phyloP scores from a whole-genome alignment of 192 early-diverging fungal genomes.

The Diversispora eburnea region DNA sequence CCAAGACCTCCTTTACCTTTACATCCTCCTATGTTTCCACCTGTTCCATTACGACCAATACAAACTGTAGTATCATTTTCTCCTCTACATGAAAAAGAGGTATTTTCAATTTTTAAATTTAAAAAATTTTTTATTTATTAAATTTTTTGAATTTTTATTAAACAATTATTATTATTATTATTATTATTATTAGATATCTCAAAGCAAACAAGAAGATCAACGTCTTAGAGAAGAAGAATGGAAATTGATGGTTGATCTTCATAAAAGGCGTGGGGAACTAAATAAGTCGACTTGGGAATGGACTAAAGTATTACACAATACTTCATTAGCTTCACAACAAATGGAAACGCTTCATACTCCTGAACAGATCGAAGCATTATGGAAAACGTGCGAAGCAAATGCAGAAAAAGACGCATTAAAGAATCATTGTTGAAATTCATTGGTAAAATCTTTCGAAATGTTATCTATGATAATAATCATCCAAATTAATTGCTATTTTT shows the following conservation, averaged over 20 bases:
- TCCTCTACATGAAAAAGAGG: slow-evolving; percentile 10
- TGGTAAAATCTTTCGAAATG: no score
- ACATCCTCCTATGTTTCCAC: background rate
- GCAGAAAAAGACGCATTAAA: background rate
- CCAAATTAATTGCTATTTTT: no score
- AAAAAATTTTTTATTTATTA: background rate
- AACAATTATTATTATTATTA: slow-evolving; percentile 2
- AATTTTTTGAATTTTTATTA: background rate
- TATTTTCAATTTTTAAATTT: background rate
- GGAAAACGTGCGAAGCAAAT: background rate
- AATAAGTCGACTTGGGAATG: slow-evolving; percentile 15
- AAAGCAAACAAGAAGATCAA: background rate
- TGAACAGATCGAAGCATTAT: background rate
- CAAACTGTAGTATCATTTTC: slow-evolving; percentile 11
- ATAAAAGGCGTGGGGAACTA: slow-evolving; percentile 6
- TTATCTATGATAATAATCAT: no score
- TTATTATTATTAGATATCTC: background rate
- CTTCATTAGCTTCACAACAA: slow-evolving; percentile 3
- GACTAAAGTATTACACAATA: slow-evolving; percentile 6
- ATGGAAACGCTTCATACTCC: slow-evolving; percentile 4
- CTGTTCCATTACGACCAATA: background rate
- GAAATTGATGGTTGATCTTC: slow-evolving; percentile 3
- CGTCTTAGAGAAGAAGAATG: slow-evolving; percentile 4
- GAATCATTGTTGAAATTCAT: background rate
- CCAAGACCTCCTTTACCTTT: background rate